Evolutionary conservation across 305 asterid genomes (phyloP).

Genomic region (Petunia hybrid): DNA sequence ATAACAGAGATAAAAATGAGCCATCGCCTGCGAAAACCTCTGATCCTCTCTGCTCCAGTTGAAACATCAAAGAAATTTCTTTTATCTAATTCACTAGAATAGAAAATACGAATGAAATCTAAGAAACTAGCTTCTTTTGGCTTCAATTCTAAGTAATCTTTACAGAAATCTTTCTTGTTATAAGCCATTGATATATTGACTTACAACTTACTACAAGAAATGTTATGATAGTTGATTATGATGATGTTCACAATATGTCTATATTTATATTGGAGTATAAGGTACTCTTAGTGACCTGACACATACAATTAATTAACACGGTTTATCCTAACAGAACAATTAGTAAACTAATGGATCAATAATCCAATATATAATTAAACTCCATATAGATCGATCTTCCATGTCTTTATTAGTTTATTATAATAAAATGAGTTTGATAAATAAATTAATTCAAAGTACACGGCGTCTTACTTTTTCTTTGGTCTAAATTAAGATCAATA

Average conservation of each 20-base stretch:
- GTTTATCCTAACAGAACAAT: neutral
- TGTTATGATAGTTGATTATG: neutral
- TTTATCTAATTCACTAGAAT: conserved; percentile 43
- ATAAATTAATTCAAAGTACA: conserved; percentile 27
- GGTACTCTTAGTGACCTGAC: neutral
- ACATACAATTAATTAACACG: neutral
- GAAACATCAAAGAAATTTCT: conserved; percentile 45
- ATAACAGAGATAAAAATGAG: conserved; percentile 62
- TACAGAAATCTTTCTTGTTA: conserved; percentile 35
- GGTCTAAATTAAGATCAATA: neutral
- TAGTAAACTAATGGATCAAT: neutral
- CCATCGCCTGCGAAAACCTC: conserved; percentile 57
- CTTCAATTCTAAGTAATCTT: conserved; percentile 48
- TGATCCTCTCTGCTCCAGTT: conserved; percentile 23
- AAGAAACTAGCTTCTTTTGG: conserved; percentile 50
- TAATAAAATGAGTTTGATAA: too few relatives aligned
- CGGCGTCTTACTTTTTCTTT: conserved; percentile 5
- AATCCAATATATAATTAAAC: neutral
- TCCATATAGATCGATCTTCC: too few relatives aligned
- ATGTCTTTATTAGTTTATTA: too few relatives aligned
- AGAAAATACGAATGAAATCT: conserved; percentile 54
- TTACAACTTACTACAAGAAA: conserved; percentile 12
- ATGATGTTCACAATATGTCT: neutral
- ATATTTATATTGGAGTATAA: neutral
- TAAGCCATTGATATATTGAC: conserved; percentile 33